These are phyloP conservation scores for Fusarium decemcellulare DNA, from an alignment of 2,329 filamentous ascomycete species.

Conservation along the genomic window DNA sequence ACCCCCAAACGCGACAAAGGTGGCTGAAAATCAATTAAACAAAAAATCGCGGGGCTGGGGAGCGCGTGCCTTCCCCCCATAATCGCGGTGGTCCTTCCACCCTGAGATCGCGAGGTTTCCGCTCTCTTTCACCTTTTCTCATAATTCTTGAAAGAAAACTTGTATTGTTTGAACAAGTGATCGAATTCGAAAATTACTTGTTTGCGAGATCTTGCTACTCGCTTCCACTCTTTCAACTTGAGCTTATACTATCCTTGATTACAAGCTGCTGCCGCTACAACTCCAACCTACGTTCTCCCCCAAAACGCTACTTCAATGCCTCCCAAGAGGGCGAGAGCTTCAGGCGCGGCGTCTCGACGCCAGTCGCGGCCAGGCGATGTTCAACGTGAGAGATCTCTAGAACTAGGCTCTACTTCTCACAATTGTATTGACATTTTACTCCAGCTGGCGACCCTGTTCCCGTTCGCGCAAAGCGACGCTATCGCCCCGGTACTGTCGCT, in stretches of 20 bases:
- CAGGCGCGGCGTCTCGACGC: constrained; percentile 33
- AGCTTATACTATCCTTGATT: constrained; percentile 15
- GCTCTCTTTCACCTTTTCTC: constrained; percentile 11
- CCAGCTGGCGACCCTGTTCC: constrained; percentile 82
- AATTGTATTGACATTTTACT: constrained; percentile 37
- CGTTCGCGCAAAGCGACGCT: constrained; percentile 72
- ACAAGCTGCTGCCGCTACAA: constrained; percentile 16
- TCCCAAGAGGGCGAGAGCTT: constrained; percentile 32
- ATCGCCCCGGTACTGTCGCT: constrained; percentile 85
- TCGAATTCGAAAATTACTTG: constrained; percentile 1
- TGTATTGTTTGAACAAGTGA: constrained; percentile 17
- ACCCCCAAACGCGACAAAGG: constrained; percentile 3
- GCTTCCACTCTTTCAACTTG: constrained; percentile 6
- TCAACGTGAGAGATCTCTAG: constrained; percentile 53
- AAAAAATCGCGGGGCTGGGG: constrained; percentile 49
- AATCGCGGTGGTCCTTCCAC: constrained; percentile 39
- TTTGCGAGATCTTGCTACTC: constrained; percentile 15
- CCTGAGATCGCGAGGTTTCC: constrained; percentile 14
- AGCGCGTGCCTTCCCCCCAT: constrained; percentile 18
- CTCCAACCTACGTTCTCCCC: neutral
- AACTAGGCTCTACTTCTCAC: neutral
- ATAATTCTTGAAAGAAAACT: constrained; percentile 3
- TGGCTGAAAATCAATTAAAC: constrained; percentile 44
- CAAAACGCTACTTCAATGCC: constrained; percentile 41
- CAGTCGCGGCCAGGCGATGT: constrained; percentile 57